Conservation (phyloP, 352 stramenopile species). For the Phytopythium cucurbitacearum region DNA sequence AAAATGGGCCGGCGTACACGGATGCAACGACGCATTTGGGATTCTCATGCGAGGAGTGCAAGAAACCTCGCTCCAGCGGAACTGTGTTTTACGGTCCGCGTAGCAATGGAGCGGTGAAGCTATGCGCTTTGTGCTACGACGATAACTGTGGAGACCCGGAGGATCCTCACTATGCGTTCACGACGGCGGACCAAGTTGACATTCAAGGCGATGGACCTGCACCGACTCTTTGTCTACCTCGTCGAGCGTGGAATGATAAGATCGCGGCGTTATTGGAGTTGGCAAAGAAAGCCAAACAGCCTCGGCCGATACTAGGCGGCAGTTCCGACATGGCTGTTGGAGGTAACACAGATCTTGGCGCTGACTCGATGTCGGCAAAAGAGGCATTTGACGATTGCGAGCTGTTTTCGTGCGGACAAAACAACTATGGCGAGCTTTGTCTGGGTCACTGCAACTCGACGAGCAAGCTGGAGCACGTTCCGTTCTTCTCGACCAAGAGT, state of each 20-base stretch:
- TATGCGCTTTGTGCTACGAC: constrained; percentile 78
- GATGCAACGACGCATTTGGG: constrained; percentile 20
- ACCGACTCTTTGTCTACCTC: constrained; percentile 39
- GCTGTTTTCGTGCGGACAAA: constrained; percentile 85
- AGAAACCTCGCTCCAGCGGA: constrained; percentile 1
- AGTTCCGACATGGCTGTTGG: neutral
- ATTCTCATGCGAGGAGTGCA: constrained; percentile 70
- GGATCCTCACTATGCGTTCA: constrained; percentile 41
- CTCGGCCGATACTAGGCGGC: neutral
- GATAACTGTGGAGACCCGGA: constrained; percentile 62
- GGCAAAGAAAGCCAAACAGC: constrained; percentile 28
- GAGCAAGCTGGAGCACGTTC: constrained; percentile 81
- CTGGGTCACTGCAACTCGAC: constrained; percentile 85
- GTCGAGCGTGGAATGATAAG: constrained; percentile 51
- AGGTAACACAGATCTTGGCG: neutral
- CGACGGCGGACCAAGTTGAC: constrained; percentile 26
- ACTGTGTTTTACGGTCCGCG: constrained; percentile 52
- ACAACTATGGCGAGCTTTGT: constrained; percentile 87
- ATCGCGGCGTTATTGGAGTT: constrained; percentile 28
- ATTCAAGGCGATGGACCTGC: constrained; percentile 24
- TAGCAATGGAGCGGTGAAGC: constrained; percentile 50
- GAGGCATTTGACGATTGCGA: constrained; percentile 60
- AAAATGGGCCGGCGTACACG: constrained; percentile 80
- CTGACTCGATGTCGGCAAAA: neutral
- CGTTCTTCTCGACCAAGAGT: constrained; percentile 79